These are phyloP conservation scores for Kalanchoe fedtschenkoi DNA, from an alignment of 164 flowering plant species.

Conservation along the genomic window DNA sequence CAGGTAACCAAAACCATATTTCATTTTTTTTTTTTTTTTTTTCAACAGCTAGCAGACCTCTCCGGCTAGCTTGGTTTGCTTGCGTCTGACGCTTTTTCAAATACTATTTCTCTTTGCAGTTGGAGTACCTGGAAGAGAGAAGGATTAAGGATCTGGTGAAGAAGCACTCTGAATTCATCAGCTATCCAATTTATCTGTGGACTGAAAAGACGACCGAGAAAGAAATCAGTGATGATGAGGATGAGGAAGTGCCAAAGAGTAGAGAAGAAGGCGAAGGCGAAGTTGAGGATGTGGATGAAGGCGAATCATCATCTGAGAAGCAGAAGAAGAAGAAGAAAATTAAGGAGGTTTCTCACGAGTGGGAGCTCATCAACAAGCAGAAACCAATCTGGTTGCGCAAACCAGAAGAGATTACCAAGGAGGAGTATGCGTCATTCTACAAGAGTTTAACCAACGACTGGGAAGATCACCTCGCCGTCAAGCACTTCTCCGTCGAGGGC, in stretches of 20 bases:
- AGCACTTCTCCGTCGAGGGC: conserved; percentile 77
- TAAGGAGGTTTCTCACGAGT: conserved; percentile 57
- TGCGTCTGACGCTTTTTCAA: neutral
- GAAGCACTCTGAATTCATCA: no score
- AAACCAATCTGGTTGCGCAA: conserved; percentile 70
- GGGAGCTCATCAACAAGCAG: conserved; percentile 64
- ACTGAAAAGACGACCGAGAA: conserved; percentile 60
- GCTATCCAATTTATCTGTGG: conserved; percentile 60
- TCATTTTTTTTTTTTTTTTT: neutral
- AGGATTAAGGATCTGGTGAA: conserved; percentile 60
- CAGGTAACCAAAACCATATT: conserved; percentile 33
- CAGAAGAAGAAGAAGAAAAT: conserved; percentile 71
- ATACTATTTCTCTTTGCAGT: no score
- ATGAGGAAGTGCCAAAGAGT: conserved; percentile 53
- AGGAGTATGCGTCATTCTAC: conserved; percentile 62
- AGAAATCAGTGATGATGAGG: no score
- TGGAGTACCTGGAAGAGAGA: conserved; percentile 63
- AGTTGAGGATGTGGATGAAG: no score
- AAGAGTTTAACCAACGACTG: no score
- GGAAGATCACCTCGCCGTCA: conserved; percentile 64
- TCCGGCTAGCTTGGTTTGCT: neutral
- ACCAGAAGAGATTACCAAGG: conserved; percentile 65
- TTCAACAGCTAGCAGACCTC: no score
- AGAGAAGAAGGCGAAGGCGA: conserved; percentile 58
- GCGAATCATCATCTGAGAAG: conserved; percentile 42